Percentiles rank a stretch among this genome's conserved stretches.
Conservation (phyloP, 2,329 filamentous ascomycete genomes). For the Trichoderma breve region DNA sequence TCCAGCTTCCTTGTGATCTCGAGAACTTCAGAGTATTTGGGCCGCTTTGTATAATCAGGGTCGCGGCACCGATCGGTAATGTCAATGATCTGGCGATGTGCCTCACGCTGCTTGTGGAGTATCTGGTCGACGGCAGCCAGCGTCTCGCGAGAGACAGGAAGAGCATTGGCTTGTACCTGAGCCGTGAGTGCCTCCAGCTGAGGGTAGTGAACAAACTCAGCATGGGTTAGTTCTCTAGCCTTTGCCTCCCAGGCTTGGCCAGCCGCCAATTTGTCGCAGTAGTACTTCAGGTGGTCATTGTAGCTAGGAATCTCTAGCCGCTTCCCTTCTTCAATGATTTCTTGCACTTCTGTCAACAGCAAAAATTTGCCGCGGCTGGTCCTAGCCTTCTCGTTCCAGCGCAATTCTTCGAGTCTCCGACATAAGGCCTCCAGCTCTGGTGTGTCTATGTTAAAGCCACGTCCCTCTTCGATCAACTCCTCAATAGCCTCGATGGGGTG, state of each 20-base stretch:
- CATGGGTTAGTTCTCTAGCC: constrained; percentile 87
- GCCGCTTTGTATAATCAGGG: constrained; percentile 72
- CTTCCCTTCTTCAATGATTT: constrained; percentile 73
- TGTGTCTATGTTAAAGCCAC: constrained; percentile 86
- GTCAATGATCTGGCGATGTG: constrained; percentile 81
- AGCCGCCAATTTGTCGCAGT: constrained; percentile 70
- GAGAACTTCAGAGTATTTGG: constrained; percentile 84
- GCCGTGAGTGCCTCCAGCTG: constrained; percentile 88
- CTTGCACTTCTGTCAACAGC: constrained; percentile 73
- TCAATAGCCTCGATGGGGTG: constrained; percentile 75
- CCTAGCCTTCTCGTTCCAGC: constrained; percentile 80
- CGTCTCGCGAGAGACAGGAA: constrained; percentile 82
- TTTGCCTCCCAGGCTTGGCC: constrained; percentile 91
- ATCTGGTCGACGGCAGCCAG: constrained; percentile 84
- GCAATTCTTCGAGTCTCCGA: constrained; percentile 76
- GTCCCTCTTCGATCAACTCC: constrained; percentile 85
- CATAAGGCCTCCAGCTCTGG: constrained; percentile 83
- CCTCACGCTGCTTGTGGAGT: constrained; percentile 91
- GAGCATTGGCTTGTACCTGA: constrained; percentile 66
- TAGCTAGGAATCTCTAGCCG: constrained; percentile 75
- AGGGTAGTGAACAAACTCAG: constrained; percentile 87
- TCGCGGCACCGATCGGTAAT: constrained; percentile 76
- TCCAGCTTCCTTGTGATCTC: constrained; percentile 85
- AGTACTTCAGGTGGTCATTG: constrained; percentile 75
- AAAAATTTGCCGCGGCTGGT: constrained; percentile 62